phyloP scores from a whole-genome alignment of 306 rosid genomes.

The Adenanthera pavonina region DNA sequence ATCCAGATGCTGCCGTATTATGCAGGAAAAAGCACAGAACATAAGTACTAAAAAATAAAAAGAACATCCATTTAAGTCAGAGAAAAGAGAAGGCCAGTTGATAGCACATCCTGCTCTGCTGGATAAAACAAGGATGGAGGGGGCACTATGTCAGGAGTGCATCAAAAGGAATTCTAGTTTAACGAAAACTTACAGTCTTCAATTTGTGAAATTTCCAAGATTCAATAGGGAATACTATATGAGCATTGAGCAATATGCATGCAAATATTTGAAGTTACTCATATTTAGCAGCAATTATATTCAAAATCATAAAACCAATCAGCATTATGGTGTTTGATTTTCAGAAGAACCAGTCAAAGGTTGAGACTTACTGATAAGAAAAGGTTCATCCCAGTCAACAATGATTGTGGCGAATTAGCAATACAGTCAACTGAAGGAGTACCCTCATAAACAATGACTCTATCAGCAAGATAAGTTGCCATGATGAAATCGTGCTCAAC shows the following conservation, averaged over 20 bases:
- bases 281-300: background rate
- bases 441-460: slow-evolving; percentile 97
- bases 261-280: background rate
- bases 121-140: background rate
- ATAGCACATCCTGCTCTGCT: background rate
- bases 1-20: slow-evolving; percentile 74
- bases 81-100: background rate
- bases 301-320: background rate
- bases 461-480: slow-evolving; percentile 98
- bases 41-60: background rate
- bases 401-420: slow-evolving; percentile 90
- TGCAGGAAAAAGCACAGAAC: background rate
- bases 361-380: slow-evolving; percentile 84
- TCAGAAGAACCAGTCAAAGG: background rate
- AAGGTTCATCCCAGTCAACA: slow-evolving; percentile 96
- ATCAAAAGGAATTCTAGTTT: background rate
- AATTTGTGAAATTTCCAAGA: background rate
- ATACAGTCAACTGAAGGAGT: slow-evolving; percentile 81
- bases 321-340: background rate
- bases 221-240: background rate
- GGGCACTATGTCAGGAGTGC: background rate
- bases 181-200: background rate
- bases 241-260: background rate
- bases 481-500: slow-evolving; percentile 98
- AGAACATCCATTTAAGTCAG: background rate